phyloP scores from a whole-genome alignment of 2,329 filamentous ascomycete species.

The Aureobasidium sp. region DNA sequence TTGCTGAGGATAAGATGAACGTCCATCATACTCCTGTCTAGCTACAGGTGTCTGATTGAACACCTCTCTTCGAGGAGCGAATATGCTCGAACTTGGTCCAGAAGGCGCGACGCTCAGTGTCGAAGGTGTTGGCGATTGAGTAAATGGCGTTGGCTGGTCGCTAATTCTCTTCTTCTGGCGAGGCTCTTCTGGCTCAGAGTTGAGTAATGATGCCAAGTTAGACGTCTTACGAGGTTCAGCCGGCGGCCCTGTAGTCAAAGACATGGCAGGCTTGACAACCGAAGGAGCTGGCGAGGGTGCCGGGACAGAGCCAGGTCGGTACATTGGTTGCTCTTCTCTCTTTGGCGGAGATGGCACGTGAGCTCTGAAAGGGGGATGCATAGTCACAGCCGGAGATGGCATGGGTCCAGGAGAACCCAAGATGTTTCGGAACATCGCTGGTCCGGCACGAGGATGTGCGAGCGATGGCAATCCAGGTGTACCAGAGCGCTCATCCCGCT shows the following conservation, averaged over 20 bases:
- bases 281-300: slow-evolving; percentile 17
- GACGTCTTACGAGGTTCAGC: slow-evolving; percentile 29
- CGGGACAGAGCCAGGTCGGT: slow-evolving; percentile 22
- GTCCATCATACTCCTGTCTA: slow-evolving; percentile 9
- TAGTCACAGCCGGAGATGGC: slow-evolving; percentile 3
- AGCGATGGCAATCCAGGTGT: slow-evolving; percentile 20
- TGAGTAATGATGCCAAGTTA: slow-evolving; percentile 27
- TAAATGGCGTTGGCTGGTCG: slow-evolving; percentile 18
- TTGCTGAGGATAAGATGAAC: slow-evolving; percentile 9
- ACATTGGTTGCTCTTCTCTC: slow-evolving; percentile 17
- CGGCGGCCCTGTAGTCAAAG: slow-evolving; percentile 16
- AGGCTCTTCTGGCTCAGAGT: slow-evolving; percentile 26
- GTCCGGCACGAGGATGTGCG: slow-evolving; percentile 7
- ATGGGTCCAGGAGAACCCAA: slow-evolving; percentile 14
- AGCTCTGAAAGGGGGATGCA: slow-evolving; percentile 13
- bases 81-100: neutral
- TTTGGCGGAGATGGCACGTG: slow-evolving; percentile 23
- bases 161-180: slow-evolving; percentile 22
- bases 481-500: slow-evolving; percentile 23
- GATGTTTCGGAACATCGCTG: slow-evolving; percentile 13
- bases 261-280: slow-evolving; percentile 13
- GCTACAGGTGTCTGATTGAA: slow-evolving; percentile 14
- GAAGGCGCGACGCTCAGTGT: slow-evolving; percentile 4
- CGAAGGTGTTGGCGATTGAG: slow-evolving; percentile 15
- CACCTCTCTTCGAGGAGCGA: neutral